Base-by-base conservation (phyloP, 768 basidiomycete genomes). In the Kwoniella heveanensis region DNA sequence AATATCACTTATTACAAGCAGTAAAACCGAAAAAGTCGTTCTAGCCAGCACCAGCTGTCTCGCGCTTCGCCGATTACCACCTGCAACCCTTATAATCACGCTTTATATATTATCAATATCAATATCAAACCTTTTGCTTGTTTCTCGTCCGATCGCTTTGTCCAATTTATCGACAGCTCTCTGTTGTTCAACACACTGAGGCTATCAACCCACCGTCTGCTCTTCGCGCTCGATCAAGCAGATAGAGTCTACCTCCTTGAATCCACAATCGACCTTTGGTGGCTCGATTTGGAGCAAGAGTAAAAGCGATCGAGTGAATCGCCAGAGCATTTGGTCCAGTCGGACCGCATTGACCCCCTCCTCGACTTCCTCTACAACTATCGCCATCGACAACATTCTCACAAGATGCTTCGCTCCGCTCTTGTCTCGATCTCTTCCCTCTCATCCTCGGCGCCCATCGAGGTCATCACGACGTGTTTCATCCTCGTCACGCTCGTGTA, bases 401-500 rank as follows among this genome's bases (percentile, higher is more conserved):
- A 24, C 48, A 66, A 36, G 25, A 76, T 73, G 74, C 51, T 73
- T 21, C 67, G 72, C 27, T 65, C 66, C 24, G 64, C 77, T 36
- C 67, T 80, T 25, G 54, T 74, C 24, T 67, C 76, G 5, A 58
- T 78, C 58, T 73, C 78, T 4, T 61, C 69, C 3, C 60, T 77
- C 9, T 77, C 80, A 1, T 70, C 81, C 24, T 65, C 77, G 9
- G 72, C 79, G 17, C 82, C 82, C 17, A 82, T 82, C 58, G 94
- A 97, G 76, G 89, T 90, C 8, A 92, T 96, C 67, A 92, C 96
- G 60, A 86, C 87, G 78, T 89, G 91, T 83, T 91, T 88, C 79
- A 86, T 93, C 73, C 79, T 94, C 64, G 89, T 90, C 22, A 98
- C 96, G 0, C 85, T 98, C 55, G 90, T 91, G 51, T 98, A 98